Evolutionary conservation across 2,329 filamentous ascomycete species (phyloP).

Genomic region (Ophiostoma perfectum): DNA sequence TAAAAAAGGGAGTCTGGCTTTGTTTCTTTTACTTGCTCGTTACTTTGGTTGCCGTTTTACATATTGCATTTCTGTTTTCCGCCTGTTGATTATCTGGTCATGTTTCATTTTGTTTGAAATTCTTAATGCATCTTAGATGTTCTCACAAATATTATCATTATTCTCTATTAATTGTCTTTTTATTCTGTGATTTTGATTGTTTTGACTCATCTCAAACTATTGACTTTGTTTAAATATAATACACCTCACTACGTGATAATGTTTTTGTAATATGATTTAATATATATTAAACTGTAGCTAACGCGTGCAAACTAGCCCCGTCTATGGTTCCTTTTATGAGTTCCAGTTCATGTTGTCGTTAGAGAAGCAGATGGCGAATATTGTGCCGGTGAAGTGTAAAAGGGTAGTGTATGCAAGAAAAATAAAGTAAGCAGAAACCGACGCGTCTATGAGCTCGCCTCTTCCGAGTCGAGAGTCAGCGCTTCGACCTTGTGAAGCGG

Average conservation of each 20-base stretch:
- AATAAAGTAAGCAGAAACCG: neutral
- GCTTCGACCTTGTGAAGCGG: slow-evolving; percentile 19
- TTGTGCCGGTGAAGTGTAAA: neutral
- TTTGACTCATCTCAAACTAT: no score
- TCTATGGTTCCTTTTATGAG: neutral
- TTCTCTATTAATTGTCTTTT: no score
- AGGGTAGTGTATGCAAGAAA: neutral
- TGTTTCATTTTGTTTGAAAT: neutral
- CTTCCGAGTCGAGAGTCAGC: neutral
- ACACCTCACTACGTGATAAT: no score
- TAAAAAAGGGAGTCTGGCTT: neutral
- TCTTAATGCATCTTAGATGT: neutral
- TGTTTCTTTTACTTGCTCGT: neutral
- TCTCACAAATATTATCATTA: neutral
- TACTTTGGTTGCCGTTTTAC: neutral
- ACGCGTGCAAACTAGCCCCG: neutral
- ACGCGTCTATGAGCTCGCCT: neutral
- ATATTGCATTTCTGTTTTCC: neutral
- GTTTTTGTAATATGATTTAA: no score
- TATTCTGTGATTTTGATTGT: no score
- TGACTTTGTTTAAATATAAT: no score
- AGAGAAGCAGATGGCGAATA: no score
- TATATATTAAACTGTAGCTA: neutral
- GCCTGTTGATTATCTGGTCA: neutral
- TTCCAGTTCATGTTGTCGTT: neutral